Evolutionary conservation across 169 alveolate species (phyloP), one percentile per base, ranked within the genome.

Genomic region (Plasmodium billcollinsi): DNA sequence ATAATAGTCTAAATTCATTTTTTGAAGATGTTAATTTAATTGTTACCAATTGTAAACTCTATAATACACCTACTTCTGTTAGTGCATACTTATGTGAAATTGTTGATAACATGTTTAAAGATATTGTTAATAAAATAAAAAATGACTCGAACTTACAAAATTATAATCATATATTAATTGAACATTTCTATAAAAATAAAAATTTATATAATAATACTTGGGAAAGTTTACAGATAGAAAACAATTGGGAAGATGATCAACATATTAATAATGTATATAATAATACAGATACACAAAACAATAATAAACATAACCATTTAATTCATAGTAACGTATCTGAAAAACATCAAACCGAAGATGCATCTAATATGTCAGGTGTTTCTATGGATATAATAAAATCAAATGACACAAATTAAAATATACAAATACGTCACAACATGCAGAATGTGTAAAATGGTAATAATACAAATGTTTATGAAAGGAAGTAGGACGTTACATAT

Each of bases 11-110:
- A 63, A 83, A 71, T 43, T n/a, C 71, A 39, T 83, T 83, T 70
- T 69, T 83, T 52, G 85, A 83, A 24, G 91, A 83, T 62, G 91
- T 83, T 5, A 69, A 83, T 69, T 47, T 83, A 47, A 83, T 83
- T 45, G 91, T 83, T 2, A 29, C 52, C 2, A 83, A 83, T 49
- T 83, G 91, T 72, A 83, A 83, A 33, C 74, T 83, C 2, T 83
- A 83, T 83, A 83, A 83, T 63, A 83, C 91, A 5, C 91, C 91
- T 33, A 83, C 78, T 11, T 83, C 86, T 20, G 83, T 71, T 61
- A 83, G 91, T 58, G 43, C 91, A 8, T 83, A 83, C 47, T 63
- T 83, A 43, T 71, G 91, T 83, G 91, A 18, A 11, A 83, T 83
- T 61, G 91, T 71, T 59, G 91, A 83, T 43, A 59, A 58, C 39